Percentiles rank a stretch among this genome's conserved stretches.
Conservation (phyloP, 306 rosid genomes). For the Psophocarpus tetragonolobus region DNA sequence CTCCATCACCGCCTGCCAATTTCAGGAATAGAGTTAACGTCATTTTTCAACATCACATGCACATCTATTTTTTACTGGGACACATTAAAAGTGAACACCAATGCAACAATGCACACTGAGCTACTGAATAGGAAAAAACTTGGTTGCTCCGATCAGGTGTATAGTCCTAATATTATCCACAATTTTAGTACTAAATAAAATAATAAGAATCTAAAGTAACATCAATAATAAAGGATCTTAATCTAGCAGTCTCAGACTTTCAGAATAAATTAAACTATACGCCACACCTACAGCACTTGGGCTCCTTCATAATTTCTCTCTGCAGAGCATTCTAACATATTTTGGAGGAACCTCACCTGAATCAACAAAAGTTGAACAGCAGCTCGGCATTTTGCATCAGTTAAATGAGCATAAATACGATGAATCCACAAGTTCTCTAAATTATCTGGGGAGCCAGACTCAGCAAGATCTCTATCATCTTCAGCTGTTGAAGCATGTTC, state of each 20-base stretch:
- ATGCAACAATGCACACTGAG: conserved; percentile 9
- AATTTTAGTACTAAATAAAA: conserved; percentile 5
- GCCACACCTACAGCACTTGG: background rate
- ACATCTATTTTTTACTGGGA: conserved; percentile 17
- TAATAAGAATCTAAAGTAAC: conserved; percentile 6
- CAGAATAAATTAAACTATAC: background rate
- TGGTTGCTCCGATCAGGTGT: background rate
- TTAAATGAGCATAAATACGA: conserved; percentile 58
- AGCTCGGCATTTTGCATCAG: conserved; percentile 88
- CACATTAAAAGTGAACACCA: background rate
- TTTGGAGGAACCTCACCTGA: conserved; percentile 59
- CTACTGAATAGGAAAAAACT: conserved; percentile 1
- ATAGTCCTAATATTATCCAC: background rate
- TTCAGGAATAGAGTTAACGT: conserved; percentile 34
- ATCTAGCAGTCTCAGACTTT: conserved; percentile 2
- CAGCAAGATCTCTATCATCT: conserved; percentile 51
- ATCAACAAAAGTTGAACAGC: conserved; percentile 94
- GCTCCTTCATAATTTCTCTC: conserved; percentile 11
- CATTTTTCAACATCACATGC: conserved; percentile 14
- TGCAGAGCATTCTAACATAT: background rate
- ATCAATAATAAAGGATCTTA: background rate
- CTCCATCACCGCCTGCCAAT: conserved; percentile 92
- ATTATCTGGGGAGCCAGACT: conserved; percentile 53
- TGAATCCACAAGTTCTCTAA: conserved; percentile 47
- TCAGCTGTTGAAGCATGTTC: conserved; percentile 49